phyloP scores from a whole-genome alignment of 805 yeast species.

The Nakazawaea laoshanensis region DNA sequence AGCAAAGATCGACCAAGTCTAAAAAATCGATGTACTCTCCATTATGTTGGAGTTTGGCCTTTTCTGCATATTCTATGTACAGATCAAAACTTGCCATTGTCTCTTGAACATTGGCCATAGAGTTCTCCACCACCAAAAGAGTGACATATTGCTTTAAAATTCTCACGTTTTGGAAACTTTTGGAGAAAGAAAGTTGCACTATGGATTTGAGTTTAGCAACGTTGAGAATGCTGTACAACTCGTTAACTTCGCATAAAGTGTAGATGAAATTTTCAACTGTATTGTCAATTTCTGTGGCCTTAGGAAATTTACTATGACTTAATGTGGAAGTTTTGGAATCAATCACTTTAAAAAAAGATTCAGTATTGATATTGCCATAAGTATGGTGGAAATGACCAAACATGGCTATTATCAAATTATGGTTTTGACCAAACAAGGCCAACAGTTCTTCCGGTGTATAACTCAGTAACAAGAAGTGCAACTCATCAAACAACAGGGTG shows the following conservation, averaged over 20 bases:
- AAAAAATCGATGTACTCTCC: slow-evolving; percentile 28
- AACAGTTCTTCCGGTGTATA: not conserved
- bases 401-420: slow-evolving; percentile 7
- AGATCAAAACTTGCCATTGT: slow-evolving; percentile 28
- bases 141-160: slow-evolving; percentile 26
- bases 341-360: no score
- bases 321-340: no score
- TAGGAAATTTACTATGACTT: slow-evolving; percentile 4
- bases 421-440: slow-evolving; percentile 1
- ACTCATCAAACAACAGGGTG: not conserved
- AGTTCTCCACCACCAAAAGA: slow-evolving; percentile 16
- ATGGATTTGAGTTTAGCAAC: not conserved
- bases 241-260: slow-evolving; percentile 3
- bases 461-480: not conserved
- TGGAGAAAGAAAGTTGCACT: slow-evolving; percentile 10
- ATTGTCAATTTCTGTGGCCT: slow-evolving; percentile 4
- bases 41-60: slow-evolving; percentile 25
- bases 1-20: slow-evolving; percentile 17
- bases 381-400: slow-evolving; percentile 1
- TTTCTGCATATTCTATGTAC: slow-evolving; percentile 30
- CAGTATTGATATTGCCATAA: not conserved
- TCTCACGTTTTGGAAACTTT: slow-evolving; percentile 38
- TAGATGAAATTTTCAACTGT: slow-evolving; percentile 6
- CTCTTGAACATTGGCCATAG: slow-evolving; percentile 16
- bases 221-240: slow-evolving; percentile 5